phyloP scores from a whole-genome alignment of 306 rosid genomes.

The Benincasa hispida region DNA sequence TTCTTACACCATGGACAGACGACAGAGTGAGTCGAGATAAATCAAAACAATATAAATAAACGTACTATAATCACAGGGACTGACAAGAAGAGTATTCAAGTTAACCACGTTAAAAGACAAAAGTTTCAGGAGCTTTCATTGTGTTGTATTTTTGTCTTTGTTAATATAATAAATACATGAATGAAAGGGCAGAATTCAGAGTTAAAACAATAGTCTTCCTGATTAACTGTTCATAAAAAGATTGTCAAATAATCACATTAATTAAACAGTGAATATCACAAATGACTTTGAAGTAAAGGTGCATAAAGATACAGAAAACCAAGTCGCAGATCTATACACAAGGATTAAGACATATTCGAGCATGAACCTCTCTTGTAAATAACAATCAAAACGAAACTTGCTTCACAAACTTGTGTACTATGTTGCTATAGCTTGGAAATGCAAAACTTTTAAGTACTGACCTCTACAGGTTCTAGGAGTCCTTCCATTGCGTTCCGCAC shows the following conservation, averaged over 20 bases:
- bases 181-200: background rate
- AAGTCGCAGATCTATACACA: background rate
- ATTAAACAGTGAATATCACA: background rate
- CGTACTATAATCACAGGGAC: background rate
- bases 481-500: slow-evolving; percentile 97
- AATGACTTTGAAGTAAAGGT: background rate
- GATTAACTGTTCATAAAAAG: background rate
- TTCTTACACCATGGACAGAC: background rate
- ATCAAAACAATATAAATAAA: background rate
- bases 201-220: background rate
- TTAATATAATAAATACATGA: background rate
- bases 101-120: background rate
- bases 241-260: background rate
- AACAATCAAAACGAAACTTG: background rate
- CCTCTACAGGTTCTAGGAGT: slow-evolving; percentile 78
- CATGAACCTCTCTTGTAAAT: background rate
- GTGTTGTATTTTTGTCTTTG: background rate
- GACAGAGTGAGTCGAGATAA: background rate
- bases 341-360: background rate
- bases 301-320: background rate
- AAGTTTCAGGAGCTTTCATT: background rate
- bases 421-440: background rate
- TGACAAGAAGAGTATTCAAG: background rate
- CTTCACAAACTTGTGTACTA: background rate
- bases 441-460: slow-evolving; percentile 16